Evolutionary conservation across 257 asterid genomes (phyloP).

Genomic region (Capsicum baccatum): DNA sequence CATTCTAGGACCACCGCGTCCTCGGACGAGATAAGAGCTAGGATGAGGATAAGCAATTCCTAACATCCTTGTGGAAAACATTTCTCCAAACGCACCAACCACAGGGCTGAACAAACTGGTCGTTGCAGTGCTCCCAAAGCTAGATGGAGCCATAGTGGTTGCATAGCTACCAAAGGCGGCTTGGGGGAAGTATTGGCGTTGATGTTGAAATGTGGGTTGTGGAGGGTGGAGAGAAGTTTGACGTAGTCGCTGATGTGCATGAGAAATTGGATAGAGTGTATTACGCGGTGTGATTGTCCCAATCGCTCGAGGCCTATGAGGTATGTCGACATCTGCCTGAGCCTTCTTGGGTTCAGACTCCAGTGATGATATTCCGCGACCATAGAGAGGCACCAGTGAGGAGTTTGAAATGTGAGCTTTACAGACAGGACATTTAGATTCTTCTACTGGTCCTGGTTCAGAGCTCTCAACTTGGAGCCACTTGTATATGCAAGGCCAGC

Average conservation of each 20-base stretch:
- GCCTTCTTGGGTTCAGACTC: constrained; percentile 57
- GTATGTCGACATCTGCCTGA: constrained; percentile 52
- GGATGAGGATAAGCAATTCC: constrained; percentile 68
- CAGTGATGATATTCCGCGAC: constrained; percentile 64
- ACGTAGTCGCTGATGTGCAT: constrained; percentile 43
- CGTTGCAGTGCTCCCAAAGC: constrained; percentile 26
- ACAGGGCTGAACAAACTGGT: constrained; percentile 23
- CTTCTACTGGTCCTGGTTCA: constrained; percentile 54
- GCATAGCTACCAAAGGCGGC: constrained; percentile 47
- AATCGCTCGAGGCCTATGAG: constrained; percentile 73
- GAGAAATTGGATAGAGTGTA: constrained; percentile 41
- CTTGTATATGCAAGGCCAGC: constrained; percentile 95
- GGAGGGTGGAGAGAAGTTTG: constrained; percentile 26
- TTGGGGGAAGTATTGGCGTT: constrained; percentile 45
- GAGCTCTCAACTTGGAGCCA: constrained; percentile 77
- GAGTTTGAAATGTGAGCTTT: constrained; percentile 67
- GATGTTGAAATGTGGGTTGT: constrained; percentile 23
- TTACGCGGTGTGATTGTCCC: constrained; percentile 39
- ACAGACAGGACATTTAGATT: constrained; percentile 78
- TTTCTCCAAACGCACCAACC: constrained; percentile 49
- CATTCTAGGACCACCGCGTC: constrained; percentile 64
- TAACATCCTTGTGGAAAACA: constrained; percentile 73
- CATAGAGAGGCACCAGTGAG: constrained; percentile 79
- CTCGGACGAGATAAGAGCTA: constrained; percentile 49
- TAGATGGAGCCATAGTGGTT: constrained; percentile 46